Conservation (phyloP, 2,329 filamentous ascomycete species). For the Diplodia sapinea region DNA sequence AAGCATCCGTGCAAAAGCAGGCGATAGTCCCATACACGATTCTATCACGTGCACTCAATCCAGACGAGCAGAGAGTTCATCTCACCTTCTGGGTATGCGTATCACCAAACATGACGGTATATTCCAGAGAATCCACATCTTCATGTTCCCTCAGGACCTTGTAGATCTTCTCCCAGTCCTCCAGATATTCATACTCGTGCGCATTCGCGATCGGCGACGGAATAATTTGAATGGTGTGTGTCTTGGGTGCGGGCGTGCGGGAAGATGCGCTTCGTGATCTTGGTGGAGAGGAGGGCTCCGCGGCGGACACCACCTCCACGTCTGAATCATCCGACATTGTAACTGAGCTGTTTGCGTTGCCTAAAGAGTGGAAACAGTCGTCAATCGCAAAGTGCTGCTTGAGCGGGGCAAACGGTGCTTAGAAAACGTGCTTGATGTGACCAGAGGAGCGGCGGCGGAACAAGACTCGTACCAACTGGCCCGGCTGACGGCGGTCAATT, state of each 20-base stretch:
- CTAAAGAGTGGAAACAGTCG: neutral
- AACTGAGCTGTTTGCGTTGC: neutral
- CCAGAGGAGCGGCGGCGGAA: neutral
- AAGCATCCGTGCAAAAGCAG: neutral
- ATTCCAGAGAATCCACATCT: slow-evolving; percentile 43
- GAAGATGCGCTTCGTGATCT: neutral
- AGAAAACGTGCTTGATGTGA: neutral
- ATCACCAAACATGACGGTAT: slow-evolving; percentile 52
- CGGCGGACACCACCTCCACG: neutral
- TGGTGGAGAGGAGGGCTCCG: neutral
- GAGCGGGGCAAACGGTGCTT: neutral
- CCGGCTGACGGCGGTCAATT: too few species aligned
- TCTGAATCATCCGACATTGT: slow-evolving; percentile 12
- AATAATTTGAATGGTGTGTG: neutral
- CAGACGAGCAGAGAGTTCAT: slow-evolving; percentile 25
- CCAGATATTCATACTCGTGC: slow-evolving; percentile 45
- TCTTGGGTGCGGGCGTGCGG: neutral
- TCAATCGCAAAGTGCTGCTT: neutral
- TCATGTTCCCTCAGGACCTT: slow-evolving; percentile 49
- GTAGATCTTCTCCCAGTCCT: slow-evolving; percentile 45
- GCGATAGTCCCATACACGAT: neutral
- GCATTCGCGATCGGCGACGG: slow-evolving; percentile 33
- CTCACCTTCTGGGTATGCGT: slow-evolving; percentile 50
- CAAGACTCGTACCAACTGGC: neutral
- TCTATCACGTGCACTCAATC: neutral